Evolutionary conservation across 2,329 filamentous ascomycete species (phyloP).

Genomic region (Pleoardoris graminearum): DNA sequence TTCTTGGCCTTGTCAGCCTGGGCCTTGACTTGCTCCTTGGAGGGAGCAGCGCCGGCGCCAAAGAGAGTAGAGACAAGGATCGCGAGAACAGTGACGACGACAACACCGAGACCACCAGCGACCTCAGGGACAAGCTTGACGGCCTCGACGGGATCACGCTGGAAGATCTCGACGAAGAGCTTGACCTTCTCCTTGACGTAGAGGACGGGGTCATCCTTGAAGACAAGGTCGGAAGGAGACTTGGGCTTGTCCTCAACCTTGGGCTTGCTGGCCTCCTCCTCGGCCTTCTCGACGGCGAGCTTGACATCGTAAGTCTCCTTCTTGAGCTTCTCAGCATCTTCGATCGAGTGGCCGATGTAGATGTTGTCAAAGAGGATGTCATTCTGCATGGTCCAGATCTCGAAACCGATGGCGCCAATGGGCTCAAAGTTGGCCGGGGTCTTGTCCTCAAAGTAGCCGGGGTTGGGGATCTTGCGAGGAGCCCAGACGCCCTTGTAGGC

Average conservation of each 20-base stretch:
- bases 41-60: constrained; percentile 63
- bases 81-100: constrained; percentile 70
- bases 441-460: constrained; percentile 96
- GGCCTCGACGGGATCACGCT: constrained; percentile 80
- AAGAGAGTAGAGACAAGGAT: constrained; percentile 70
- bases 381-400: constrained; percentile 99
- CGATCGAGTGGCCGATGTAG: constrained; percentile 96
- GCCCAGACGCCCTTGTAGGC: constrained; percentile 96
- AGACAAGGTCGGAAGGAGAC: constrained; percentile 77
- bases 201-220: constrained; percentile 84
- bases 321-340: constrained; percentile 87
- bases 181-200: constrained; percentile 93
- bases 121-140: constrained; percentile 91
- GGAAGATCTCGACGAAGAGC: constrained; percentile 83
- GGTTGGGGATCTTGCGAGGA: constrained; percentile 96
- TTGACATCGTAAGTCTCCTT: constrained; percentile 90
- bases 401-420: constrained; percentile 97
- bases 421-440: constrained; percentile 94
- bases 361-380: constrained; percentile 99
- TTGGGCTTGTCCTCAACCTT: constrained; percentile 68
- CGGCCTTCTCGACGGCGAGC: constrained; percentile 76
- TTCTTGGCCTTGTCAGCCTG: constrained; percentile 78
- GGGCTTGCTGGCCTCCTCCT: constrained; percentile 78
- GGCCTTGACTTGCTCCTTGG: constrained; percentile 70
- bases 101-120: constrained; percentile 74